Evolutionary conservation across 1,284 basidiomycete species (phyloP).

Genomic region (Ganoderma lucidum): DNA sequence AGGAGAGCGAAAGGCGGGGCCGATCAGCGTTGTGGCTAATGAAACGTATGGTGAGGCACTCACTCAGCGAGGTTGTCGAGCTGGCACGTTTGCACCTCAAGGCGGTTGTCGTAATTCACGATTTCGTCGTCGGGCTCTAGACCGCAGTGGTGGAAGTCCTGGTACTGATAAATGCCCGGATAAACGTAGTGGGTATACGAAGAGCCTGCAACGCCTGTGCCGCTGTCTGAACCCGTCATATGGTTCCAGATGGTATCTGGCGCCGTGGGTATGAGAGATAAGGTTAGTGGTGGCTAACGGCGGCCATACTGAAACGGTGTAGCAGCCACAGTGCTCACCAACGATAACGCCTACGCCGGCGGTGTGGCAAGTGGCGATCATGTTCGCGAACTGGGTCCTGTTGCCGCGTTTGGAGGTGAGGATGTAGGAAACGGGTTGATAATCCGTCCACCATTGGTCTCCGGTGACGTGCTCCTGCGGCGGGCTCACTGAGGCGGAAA

Average conservation of each 20-base stretch:
- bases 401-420: constrained; percentile 67
- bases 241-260: constrained; percentile 73
- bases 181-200: constrained; percentile 66
- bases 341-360: constrained; percentile 69
- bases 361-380: constrained; percentile 64
- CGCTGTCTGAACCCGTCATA: constrained; percentile 57
- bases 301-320: constrained; percentile 9
- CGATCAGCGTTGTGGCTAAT: not conserved
- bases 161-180: constrained; percentile 59
- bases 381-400: constrained; percentile 59
- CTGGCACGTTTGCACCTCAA: constrained; percentile 69
- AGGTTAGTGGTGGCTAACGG: not conserved
- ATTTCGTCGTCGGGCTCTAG: constrained; percentile 61
- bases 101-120: constrained; percentile 58
- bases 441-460: constrained; percentile 73
- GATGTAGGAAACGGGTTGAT: constrained; percentile 71
- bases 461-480: constrained; percentile 58
- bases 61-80: constrained; percentile 66
- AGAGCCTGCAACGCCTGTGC: constrained; percentile 59
- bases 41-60: constrained; percentile 28
- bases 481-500: constrained; percentile 51
- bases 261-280: not conserved
- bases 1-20: not conserved
- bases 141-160: constrained; percentile 74
- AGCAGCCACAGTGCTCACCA: constrained; percentile 46